Conservation (phyloP, 1,139 yeast genomes). For the Taphrina wiesneri region DNA sequence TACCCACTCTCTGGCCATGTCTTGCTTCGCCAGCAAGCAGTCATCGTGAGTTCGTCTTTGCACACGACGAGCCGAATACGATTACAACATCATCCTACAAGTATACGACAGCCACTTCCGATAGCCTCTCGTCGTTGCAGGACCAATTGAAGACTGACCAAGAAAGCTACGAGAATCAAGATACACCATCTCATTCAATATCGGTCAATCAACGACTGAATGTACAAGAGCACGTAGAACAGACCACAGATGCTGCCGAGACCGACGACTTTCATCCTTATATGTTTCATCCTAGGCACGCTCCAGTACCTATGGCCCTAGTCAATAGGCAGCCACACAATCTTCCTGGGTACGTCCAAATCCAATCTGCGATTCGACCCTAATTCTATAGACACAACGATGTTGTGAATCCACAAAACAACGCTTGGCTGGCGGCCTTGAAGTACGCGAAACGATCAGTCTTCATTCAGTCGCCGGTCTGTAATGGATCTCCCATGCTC, state of each 20-base stretch:
- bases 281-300: slow-evolving; percentile 13
- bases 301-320: slow-evolving; percentile 19
- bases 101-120: not conserved
- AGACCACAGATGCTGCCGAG: not conserved
- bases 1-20: not conserved
- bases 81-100: not conserved
- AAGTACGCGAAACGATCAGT: slow-evolving; percentile 16
- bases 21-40: not conserved
- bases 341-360: not conserved
- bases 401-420: slow-evolving; percentile 19
- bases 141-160: not conserved
- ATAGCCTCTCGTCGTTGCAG: not conserved
- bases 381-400: not conserved
- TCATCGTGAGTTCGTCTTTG: slow-evolving; percentile 3
- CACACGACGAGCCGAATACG: not conserved
- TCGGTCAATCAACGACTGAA: slow-evolving; percentile 11
- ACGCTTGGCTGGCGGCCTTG: slow-evolving; percentile 25
- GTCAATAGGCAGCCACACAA: slow-evolving; percentile 23
- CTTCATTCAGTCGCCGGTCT: slow-evolving; percentile 23
- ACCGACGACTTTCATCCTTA: slow-evolving; percentile 22
- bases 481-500: slow-evolving; percentile 11
- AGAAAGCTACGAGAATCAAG: not conserved
- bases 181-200: not conserved
- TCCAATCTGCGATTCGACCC: not conserved
- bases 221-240: slow-evolving; percentile 13